Evolutionary conservation across 2,329 filamentous ascomycete species (phyloP).

Genomic region (Phialophora macrospora): DNA sequence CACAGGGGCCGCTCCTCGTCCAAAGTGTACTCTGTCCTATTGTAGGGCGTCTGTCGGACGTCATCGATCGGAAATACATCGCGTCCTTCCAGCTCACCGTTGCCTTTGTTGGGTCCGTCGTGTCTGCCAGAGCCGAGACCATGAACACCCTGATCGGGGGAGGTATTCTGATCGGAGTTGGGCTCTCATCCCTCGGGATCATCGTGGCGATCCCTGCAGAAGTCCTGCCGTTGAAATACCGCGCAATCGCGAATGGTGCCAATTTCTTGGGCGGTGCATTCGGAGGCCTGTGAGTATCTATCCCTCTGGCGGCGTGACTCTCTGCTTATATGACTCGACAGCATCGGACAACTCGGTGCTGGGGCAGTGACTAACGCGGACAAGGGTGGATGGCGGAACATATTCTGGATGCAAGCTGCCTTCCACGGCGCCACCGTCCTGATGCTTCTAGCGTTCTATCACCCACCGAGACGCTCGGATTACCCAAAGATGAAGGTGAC

Average conservation of each 20-base stretch:
- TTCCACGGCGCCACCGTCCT: slow-evolving; percentile 56
- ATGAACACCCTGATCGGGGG: slow-evolving; percentile 63
- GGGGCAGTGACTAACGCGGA: slow-evolving; percentile 54
- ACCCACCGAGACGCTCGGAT: slow-evolving; percentile 49
- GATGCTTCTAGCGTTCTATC: slow-evolving; percentile 56
- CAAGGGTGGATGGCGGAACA: slow-evolving; percentile 59
- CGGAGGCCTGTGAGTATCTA: slow-evolving; percentile 57
- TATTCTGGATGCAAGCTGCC: slow-evolving; percentile 64
- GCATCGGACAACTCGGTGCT: slow-evolving; percentile 56
- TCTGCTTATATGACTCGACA: slow-evolving; percentile 35
- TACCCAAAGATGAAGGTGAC: slow-evolving; percentile 47
- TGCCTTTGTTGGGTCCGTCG: slow-evolving; percentile 58
- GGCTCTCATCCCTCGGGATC: slow-evolving; percentile 60
- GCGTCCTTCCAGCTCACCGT: slow-evolving; percentile 58
- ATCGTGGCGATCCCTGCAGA: slow-evolving; percentile 62
- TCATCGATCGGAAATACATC: slow-evolving; percentile 60
- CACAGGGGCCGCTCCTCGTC: slow-evolving; percentile 60
- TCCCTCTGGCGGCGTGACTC: too few relatives aligned
- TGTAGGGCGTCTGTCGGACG: slow-evolving; percentile 61
- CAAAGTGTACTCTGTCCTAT: slow-evolving; percentile 62
- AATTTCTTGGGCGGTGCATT: slow-evolving; percentile 57
- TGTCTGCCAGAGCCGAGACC: slow-evolving; percentile 59
- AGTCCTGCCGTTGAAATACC: slow-evolving; percentile 61
- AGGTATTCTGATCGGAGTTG: slow-evolving; percentile 60
- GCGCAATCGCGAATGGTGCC: slow-evolving; percentile 60